These are phyloP conservation scores for Chondrostereum purpureum DNA, from an alignment of 1,284 basidiomycete genomes.

Conservation along the genomic window DNA sequence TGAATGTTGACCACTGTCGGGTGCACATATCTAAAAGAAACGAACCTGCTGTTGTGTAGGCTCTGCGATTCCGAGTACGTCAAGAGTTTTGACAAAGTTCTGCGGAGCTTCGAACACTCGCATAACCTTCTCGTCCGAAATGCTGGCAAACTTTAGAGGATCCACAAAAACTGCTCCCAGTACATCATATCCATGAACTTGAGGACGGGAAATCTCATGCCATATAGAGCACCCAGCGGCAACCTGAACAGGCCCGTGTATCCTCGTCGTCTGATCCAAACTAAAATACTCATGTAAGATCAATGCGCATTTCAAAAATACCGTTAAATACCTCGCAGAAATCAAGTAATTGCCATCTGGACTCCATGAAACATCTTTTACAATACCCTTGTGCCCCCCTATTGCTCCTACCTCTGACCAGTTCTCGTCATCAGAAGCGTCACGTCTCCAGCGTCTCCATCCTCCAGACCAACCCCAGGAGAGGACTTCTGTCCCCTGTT, in stretches of 20 bases:
- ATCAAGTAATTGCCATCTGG: slow-evolving; percentile 78
- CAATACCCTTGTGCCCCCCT: slow-evolving; percentile 74
- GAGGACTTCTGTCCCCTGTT: slow-evolving; percentile 53
- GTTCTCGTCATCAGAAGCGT: slow-evolving; percentile 26
- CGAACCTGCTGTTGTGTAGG: slow-evolving; percentile 43
- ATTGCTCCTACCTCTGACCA: slow-evolving; percentile 80
- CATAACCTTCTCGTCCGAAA: slow-evolving; percentile 89
- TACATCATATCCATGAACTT: slow-evolving; percentile 92
- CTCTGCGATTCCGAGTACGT: slow-evolving; percentile 41
- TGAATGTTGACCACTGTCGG: not conserved
- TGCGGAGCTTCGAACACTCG: slow-evolving; percentile 86
- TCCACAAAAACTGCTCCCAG: slow-evolving; percentile 75
- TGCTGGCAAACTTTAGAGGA: slow-evolving; percentile 74
- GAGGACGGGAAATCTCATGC: slow-evolving; percentile 87
- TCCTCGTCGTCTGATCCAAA: slow-evolving; percentile 82
- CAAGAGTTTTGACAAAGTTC: slow-evolving; percentile 63
- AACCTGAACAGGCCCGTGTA: slow-evolving; percentile 56
- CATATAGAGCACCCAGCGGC: slow-evolving; percentile 40
- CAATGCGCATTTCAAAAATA: slow-evolving; percentile 2
- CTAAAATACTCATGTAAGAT: slow-evolving; percentile 33
- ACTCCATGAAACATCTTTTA: slow-evolving; percentile 81
- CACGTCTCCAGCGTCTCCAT: slow-evolving; percentile 73
- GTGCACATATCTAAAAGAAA: not conserved
- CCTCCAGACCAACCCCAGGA: slow-evolving; percentile 92
- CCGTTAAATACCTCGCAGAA: slow-evolving; percentile 79